A percentile compares a stretch with the other conserved stretches of the same genome.
phyloP scores from a whole-genome alignment of 164 flowering plant genomes.

The Magnolia changhungtana region DNA sequence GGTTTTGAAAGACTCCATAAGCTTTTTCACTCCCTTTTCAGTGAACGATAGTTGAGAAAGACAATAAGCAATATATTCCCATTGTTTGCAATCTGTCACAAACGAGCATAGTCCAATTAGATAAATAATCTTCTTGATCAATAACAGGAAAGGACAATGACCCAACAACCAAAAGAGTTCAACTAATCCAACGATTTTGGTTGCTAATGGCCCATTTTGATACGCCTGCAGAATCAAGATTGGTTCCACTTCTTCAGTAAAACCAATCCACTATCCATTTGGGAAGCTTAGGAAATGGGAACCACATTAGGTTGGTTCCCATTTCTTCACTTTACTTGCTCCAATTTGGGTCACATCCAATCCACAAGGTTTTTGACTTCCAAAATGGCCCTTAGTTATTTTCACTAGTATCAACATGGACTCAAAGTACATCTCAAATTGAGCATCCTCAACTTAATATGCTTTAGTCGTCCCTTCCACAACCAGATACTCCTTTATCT shows the following conservation, averaged over 20 bases:
- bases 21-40: slow-evolving; percentile 88
- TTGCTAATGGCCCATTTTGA: background rate
- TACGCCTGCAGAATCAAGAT: background rate
- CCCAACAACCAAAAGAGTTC: background rate
- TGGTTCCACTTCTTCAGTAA: background rate
- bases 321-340: background rate
- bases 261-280: background rate
- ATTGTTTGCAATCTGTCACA: slow-evolving; percentile 74
- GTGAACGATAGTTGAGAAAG: slow-evolving; percentile 91
- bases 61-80: slow-evolving; percentile 88
- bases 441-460: too few relatives aligned
- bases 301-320: background rate
- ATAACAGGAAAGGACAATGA: background rate
- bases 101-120: background rate
- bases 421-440: too few relatives aligned
- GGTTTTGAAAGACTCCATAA: slow-evolving; percentile 76
- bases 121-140: background rate
- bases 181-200: background rate
- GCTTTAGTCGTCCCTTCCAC: too few relatives aligned
- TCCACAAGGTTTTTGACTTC: background rate
- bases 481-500: too few relatives aligned
- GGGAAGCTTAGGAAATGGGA: background rate
- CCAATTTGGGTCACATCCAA: background rate
- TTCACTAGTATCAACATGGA: too few relatives aligned
- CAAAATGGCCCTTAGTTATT: background rate